phyloP scores from a whole-genome alignment of 2,329 filamentous ascomycete genomes.

The Phoma sp. region DNA sequence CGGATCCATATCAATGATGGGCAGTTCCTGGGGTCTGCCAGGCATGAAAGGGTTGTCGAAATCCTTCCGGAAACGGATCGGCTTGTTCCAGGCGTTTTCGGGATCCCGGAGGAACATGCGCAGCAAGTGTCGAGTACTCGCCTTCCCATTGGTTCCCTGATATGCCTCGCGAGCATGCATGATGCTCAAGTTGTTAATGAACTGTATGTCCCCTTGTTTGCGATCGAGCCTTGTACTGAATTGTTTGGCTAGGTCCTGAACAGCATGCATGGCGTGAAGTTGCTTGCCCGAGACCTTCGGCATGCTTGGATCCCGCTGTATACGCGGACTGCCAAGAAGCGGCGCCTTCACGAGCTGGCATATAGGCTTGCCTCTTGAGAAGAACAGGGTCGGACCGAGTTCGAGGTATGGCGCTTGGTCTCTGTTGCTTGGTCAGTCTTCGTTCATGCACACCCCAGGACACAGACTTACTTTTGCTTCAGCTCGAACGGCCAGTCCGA shows the following conservation, averaged over 20 bases:
- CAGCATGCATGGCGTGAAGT: constrained; percentile 35
- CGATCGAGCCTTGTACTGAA: constrained; percentile 43
- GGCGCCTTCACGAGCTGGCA: constrained; percentile 48
- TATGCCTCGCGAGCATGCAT: constrained; percentile 48
- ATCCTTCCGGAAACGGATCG: constrained; percentile 29
- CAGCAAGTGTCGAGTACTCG: constrained; percentile 44
- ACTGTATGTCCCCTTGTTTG: constrained; percentile 45
- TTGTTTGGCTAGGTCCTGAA: constrained; percentile 38
- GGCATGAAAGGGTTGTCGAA: constrained; percentile 44
- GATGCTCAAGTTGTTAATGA: constrained; percentile 46
- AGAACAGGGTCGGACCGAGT: constrained; percentile 43
- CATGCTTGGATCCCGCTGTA: constrained; percentile 40
- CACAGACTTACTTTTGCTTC: constrained; percentile 42
- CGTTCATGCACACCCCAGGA: neutral
- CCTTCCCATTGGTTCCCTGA: constrained; percentile 26
- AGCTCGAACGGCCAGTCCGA: constrained; percentile 48
- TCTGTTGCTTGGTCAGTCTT: constrained; percentile 19
- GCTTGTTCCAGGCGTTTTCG: constrained; percentile 43
- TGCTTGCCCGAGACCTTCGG: constrained; percentile 39
- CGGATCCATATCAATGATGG: constrained; percentile 43
- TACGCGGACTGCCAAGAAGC: constrained; percentile 42
- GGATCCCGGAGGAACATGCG: constrained; percentile 49
- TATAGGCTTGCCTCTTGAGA: constrained; percentile 45
- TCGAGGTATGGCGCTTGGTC: constrained; percentile 40
- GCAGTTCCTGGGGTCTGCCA: constrained; percentile 41